A percentile compares a stretch with the other conserved stretches of the same genome.
Evolutionary conservation across 2,329 filamentous ascomycete species (phyloP).

Genomic region (Hypoxylon sp.): DNA sequence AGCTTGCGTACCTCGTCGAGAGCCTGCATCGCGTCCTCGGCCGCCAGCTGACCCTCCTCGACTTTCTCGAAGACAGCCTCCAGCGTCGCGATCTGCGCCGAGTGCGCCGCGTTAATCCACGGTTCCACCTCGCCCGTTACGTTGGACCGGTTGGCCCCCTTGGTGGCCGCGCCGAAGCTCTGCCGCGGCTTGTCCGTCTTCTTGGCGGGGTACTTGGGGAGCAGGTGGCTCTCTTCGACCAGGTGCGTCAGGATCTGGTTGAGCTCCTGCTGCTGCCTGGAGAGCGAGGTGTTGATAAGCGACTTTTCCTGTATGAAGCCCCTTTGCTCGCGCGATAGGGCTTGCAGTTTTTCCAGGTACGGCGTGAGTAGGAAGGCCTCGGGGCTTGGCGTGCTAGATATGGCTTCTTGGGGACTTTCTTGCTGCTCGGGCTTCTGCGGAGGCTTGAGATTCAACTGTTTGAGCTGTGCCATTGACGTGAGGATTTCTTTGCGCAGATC

Average conservation of each 20-base stretch:
- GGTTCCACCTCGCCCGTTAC: conserved; percentile 57
- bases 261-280: conserved; percentile 60
- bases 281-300: conserved; percentile 60
- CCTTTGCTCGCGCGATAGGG: conserved; percentile 65
- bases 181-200: conserved; percentile 47
- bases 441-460: conserved; percentile 23
- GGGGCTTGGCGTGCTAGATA: conserved; percentile 32
- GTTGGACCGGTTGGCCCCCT: conserved; percentile 48
- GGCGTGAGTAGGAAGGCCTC: conserved; percentile 60
- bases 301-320: conserved; percentile 65
- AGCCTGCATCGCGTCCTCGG: conserved; percentile 61
- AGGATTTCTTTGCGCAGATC: conserved; percentile 59
- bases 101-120: conserved; percentile 68
- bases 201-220: conserved; percentile 60
- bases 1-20: conserved; percentile 61
- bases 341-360: conserved; percentile 63
- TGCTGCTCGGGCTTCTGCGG: conserved; percentile 20
- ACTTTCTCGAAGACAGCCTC: conserved; percentile 67
- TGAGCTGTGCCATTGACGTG: conserved; percentile 46
- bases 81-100: conserved; percentile 66
- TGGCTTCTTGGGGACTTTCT: conserved; percentile 2
- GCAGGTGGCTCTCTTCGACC: conserved; percentile 68
- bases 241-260: conserved; percentile 62
- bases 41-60: conserved; percentile 64
- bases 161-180: conserved; percentile 57